These are phyloP conservation scores for Fusarium sublunatum DNA, from an alignment of 2,329 filamentous ascomycete genomes.

Conservation along the genomic window DNA sequence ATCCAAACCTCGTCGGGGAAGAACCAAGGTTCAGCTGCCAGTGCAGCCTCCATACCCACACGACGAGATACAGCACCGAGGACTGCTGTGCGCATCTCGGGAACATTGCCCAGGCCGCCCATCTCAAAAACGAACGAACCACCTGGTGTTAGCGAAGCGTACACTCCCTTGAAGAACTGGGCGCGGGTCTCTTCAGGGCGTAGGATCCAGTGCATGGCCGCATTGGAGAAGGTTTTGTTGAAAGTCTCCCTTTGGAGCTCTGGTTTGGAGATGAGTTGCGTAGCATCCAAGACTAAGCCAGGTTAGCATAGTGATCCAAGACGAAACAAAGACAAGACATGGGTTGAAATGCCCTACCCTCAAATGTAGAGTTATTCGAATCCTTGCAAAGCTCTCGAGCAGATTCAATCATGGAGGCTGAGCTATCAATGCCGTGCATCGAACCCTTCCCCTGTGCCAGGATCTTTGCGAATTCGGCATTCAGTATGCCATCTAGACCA, in stretches of 20 bases:
- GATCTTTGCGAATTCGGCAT: slow-evolving; percentile 62
- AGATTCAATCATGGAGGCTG: slow-evolving; percentile 67
- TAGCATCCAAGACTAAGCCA: slow-evolving; percentile 59
- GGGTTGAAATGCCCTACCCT: slow-evolving; percentile 50
- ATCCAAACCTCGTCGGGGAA: slow-evolving; percentile 75
- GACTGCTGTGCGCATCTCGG: slow-evolving; percentile 70
- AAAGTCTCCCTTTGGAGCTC: slow-evolving; percentile 54
- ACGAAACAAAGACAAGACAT: too few species aligned
- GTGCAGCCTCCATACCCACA: slow-evolving; percentile 60
- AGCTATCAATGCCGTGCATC: slow-evolving; percentile 69
- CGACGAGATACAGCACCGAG: slow-evolving; percentile 64
- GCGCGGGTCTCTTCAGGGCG: slow-evolving; percentile 55
- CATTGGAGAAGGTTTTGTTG: slow-evolving; percentile 73
- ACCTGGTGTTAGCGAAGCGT: slow-evolving; percentile 63
- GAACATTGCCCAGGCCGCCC: slow-evolving; percentile 76
- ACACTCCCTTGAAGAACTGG: slow-evolving; percentile 65
- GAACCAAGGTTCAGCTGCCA: slow-evolving; percentile 73
- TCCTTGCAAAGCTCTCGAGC: slow-evolving; percentile 56
- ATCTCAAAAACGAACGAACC: slow-evolving; percentile 75
- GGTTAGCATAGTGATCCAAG: slow-evolving; percentile 4
- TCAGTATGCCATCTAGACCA: slow-evolving; percentile 66
- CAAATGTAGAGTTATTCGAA: slow-evolving; percentile 57
- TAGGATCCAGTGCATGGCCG: slow-evolving; percentile 76
- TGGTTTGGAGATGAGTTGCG: slow-evolving; percentile 50
- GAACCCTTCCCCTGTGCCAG: slow-evolving; percentile 59